Conservation (phyloP, 352 stramenopile species). For the Pythium pectinolyticum region DNA sequence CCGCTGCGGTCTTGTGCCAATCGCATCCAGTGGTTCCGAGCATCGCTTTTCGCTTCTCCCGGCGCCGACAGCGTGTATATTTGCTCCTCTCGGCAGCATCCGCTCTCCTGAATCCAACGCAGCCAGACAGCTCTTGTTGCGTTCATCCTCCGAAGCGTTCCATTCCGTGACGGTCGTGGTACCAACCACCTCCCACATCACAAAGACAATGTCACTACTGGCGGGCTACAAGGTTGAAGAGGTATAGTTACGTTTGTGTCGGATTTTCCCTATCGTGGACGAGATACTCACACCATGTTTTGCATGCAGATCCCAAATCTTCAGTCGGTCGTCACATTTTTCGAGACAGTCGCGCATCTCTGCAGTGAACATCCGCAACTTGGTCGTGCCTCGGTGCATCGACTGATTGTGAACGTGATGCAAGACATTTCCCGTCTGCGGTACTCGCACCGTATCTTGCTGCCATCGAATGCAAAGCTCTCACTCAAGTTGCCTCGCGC, state of each 20-base stretch:
- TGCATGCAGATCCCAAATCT: slow-evolving; percentile 5
- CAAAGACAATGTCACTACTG: slow-evolving; percentile 5
- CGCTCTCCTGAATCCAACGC: neutral
- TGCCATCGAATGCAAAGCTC: slow-evolving; percentile 11
- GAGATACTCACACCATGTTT: no score
- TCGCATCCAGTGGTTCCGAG: neutral
- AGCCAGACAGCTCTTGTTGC: neutral
- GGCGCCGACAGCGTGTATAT: slow-evolving; percentile 5
- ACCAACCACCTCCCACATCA: slow-evolving; percentile 9
- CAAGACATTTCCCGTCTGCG: slow-evolving; percentile 9
- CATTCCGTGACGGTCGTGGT: slow-evolving; percentile 14
- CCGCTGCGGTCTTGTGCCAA: neutral
- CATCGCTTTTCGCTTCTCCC: neutral
- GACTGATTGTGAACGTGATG: slow-evolving; percentile 11
- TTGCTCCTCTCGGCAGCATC: neutral
- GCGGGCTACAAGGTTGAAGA: slow-evolving; percentile 11
- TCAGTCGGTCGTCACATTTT: slow-evolving; percentile 9
- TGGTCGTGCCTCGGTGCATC: slow-evolving; percentile 1
- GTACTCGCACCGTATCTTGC: slow-evolving; percentile 9
- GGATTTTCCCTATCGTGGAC: no score
- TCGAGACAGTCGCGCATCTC: slow-evolving; percentile 1
- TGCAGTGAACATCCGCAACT: neutral
- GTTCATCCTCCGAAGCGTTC: slow-evolving; percentile 4
- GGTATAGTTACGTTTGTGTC: neutral
- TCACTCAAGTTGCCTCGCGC: neutral